A percentile compares a stretch with the other conserved stretches of the same genome.
These are phyloP conservation scores for Botrytis elliptica DNA, from an alignment of 2,329 filamentous ascomycete species.

Conservation along the genomic window DNA sequence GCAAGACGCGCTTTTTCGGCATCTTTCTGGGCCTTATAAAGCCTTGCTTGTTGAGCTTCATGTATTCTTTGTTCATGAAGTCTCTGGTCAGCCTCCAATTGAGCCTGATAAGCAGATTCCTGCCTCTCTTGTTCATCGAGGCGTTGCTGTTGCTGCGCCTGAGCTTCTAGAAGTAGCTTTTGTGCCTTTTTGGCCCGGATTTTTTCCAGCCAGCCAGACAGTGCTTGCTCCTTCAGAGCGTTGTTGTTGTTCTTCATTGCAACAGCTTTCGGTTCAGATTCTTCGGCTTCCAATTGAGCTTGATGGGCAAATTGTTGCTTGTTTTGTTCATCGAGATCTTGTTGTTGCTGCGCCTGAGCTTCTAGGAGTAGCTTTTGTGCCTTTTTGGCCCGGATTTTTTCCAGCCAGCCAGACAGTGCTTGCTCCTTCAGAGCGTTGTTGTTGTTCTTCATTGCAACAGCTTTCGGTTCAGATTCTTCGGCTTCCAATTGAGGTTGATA, in stretches of 20 bases:
- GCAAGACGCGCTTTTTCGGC: slow-evolving; percentile 5
- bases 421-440: background rate
- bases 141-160: background rate
- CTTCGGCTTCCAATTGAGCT: slow-evolving; percentile 21
- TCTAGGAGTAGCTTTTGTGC: background rate
- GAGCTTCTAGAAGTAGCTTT: background rate
- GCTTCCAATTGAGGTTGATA: background rate
- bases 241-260: background rate
- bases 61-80: background rate
- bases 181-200: background rate
- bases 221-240: background rate
- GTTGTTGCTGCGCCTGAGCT: background rate
- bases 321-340: background rate
- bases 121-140: background rate
- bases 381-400: background rate
- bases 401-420: background rate
- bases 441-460: slow-evolving; percentile 28
- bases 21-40: background rate
- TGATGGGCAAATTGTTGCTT: background rate
- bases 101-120: background rate
- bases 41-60: background rate
- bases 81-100: background rate
- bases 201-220: background rate
- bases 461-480: slow-evolving; percentile 41
- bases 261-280: slow-evolving; percentile 42